Percentiles rank a stretch among this genome's conserved stretches.
phyloP scores from a whole-genome alignment of 73 alveolate species.

The Paramecium octaurelia region DNA sequence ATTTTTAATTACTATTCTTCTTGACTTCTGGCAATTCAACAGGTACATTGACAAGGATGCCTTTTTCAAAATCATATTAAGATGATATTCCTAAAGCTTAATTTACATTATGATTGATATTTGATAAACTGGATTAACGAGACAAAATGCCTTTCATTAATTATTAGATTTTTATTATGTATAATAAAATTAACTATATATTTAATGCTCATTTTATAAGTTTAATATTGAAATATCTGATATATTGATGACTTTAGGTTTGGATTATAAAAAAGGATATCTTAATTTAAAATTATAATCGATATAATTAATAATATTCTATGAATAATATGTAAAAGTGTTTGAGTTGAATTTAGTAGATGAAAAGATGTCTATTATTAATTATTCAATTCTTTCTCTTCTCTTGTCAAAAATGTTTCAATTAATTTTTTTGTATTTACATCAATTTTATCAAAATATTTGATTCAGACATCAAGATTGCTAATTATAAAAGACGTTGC shows the following conservation, averaged over 20 bases:
- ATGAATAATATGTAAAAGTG: not conserved
- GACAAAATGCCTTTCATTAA: not conserved
- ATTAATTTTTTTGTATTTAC: not conserved
- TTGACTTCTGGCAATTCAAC: not conserved
- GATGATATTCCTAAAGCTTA: not conserved
- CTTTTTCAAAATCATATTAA: conserved; percentile 7
- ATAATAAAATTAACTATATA: not conserved
- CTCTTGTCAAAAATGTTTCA: not conserved
- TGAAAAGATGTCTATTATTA: not conserved
- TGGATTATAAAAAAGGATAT: not conserved
- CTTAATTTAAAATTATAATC: not conserved
- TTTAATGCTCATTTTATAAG: not conserved
- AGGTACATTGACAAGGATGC: not conserved
- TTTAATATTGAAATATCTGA: too few species aligned
- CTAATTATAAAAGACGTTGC: not conserved
- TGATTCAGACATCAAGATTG: not conserved
- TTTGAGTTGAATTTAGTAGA: not conserved
- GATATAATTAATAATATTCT: not conserved
- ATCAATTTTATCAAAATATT: not conserved
- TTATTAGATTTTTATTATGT: not conserved
- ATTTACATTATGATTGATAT: not conserved
- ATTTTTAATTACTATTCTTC: not conserved
- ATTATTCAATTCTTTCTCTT: not conserved
- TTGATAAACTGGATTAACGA: not conserved
- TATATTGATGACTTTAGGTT: not conserved